Evolutionary conservation across 768 basidiomycete species (phyloP), one percentile per base, ranked within the genome.

Genomic region (Calocybe gangraenosa): DNA sequence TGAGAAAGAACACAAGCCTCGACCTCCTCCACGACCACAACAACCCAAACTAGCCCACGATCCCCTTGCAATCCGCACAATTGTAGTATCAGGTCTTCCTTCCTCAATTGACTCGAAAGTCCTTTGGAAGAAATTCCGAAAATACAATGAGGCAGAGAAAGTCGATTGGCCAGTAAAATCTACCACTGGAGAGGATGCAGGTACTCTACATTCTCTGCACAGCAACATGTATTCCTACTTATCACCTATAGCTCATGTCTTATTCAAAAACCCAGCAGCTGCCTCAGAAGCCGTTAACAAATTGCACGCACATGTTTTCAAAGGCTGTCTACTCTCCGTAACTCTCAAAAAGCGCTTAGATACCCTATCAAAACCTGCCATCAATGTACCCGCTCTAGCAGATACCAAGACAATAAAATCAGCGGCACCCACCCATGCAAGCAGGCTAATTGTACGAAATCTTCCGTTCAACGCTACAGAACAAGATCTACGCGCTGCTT

Each of bases 221-320:
- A 14, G 37, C 32, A n/a, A n/a, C n/a, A n/a, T 25, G 4, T 30
- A 19, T 19, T 25, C 36, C 23, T 21, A 30, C 44, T 20, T 39
- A 31, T 21, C 15, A 13, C 17, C 11, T 42, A 7, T 34, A 84
- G 92, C 91, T 4, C 75, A 88, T 50, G 81, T 86, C 14, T 48
- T 92, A 4, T 94, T 93, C 62, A 63, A 73, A 1, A 81, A 78
- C 0, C 81, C 91, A 1, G 69, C 71, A 5, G 63, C 76, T 20
- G 92, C 94, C 0, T 70, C 75, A 31, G 77, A 82, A 8, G 87
- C 91, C 1, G 80, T 88, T 31, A 68, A 64, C 43, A 91, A 88
- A 62, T 76, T 98, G 1, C 92, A 98, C 59, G 91, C 90, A 1
- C 92, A 94, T 59, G 86, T 93, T 21, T 95, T 87, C 77, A 94